Evolutionary conservation across 139 green algal genomes (phyloP).

Genomic region (Yamagishiella unicocca): DNA sequence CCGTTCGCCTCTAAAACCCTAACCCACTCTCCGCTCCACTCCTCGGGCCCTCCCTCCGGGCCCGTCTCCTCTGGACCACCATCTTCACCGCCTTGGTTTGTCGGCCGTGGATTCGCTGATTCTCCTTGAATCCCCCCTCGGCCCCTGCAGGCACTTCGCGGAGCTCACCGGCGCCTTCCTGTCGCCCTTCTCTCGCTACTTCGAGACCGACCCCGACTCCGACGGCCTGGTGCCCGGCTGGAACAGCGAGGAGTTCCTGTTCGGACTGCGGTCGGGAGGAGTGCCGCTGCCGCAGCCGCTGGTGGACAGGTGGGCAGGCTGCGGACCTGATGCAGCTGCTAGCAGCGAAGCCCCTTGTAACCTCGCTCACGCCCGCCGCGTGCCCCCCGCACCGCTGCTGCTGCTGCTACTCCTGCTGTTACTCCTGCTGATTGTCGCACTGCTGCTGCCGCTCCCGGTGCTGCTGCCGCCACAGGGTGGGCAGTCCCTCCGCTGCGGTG

Average conservation of each 20-base stretch:
- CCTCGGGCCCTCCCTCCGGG: not conserved
- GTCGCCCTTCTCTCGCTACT: slow-evolving; percentile 81
- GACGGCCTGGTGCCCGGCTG: slow-evolving; percentile 38
- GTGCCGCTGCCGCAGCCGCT: slow-evolving; percentile 19
- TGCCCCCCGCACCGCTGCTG: too few species aligned
- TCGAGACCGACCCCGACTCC: slow-evolving; percentile 59
- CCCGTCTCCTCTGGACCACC: not conserved
- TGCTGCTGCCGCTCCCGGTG: too few species aligned
- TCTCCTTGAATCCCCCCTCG: not conserved
- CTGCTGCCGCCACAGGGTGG: slow-evolving; percentile 43
- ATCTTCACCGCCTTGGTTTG: too few species aligned
- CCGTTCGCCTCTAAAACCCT: not conserved
- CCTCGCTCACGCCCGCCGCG: too few species aligned
- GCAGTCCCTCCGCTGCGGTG: slow-evolving; percentile 34
- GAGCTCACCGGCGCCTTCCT: slow-evolving; percentile 87
- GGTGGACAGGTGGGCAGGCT: slow-evolving; percentile 53
- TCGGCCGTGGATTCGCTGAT: too few species aligned
- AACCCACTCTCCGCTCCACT: not conserved
- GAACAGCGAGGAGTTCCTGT: slow-evolving; percentile 47
- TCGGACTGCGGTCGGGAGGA: slow-evolving; percentile 12
- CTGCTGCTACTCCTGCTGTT: too few species aligned
- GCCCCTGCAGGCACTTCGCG: slow-evolving; percentile 75
- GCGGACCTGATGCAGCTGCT: too few species aligned
- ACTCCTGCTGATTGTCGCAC: too few species aligned
- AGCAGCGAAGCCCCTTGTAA: too few species aligned